phyloP scores from a whole-genome alignment of 1,284 basidiomycete species.

The Acaromyces ingoldii region DNA sequence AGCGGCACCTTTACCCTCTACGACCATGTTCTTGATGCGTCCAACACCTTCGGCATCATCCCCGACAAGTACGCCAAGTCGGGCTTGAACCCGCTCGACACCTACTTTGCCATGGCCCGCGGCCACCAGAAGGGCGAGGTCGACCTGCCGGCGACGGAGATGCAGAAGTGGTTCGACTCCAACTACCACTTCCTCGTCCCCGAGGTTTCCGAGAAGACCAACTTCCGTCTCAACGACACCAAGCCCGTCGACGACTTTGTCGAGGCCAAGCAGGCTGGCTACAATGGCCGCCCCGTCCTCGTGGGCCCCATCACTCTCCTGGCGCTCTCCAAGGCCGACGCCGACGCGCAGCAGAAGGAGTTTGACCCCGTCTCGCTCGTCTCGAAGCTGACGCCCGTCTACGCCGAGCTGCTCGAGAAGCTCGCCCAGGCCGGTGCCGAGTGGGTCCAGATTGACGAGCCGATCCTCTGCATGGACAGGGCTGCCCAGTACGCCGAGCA shows the following conservation, averaged over 20 bases:
- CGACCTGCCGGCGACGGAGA: slow-evolving; percentile 95
- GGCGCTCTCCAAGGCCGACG: slow-evolving; percentile 81
- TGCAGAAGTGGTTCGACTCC: slow-evolving; percentile 99
- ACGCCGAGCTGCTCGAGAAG: slow-evolving; percentile 83
- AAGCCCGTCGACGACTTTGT: slow-evolving; percentile 81
- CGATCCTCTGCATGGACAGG: slow-evolving; percentile 85
- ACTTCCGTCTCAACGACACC: slow-evolving; percentile 97
- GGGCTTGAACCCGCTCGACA: slow-evolving; percentile 82
- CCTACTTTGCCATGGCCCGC: slow-evolving; percentile 90
- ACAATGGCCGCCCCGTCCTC: slow-evolving; percentile 89
- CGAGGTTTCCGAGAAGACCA: slow-evolving; percentile 83
- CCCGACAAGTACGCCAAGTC: slow-evolving; percentile 89
- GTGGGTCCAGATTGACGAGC: slow-evolving; percentile 96
- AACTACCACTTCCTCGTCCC: slow-evolving; percentile 99
- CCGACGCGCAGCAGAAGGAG: slow-evolving; percentile 69
- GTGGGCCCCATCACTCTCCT: slow-evolving; percentile 96
- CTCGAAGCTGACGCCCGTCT: slow-evolving; percentile 82
- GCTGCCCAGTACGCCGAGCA: slow-evolving; percentile 74
- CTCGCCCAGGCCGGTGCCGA: slow-evolving; percentile 89
- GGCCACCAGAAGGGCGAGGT: slow-evolving; percentile 87
- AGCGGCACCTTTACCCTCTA: slow-evolving; percentile 98
- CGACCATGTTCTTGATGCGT: slow-evolving; percentile 98
- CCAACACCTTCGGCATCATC: slow-evolving; percentile 91
- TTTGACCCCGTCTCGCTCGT: slow-evolving; percentile 91
- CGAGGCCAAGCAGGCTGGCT: slow-evolving; percentile 86